Conservation (phyloP, 352 stramenopile genomes). For the Phytophthora fragariaefolia region DNA sequence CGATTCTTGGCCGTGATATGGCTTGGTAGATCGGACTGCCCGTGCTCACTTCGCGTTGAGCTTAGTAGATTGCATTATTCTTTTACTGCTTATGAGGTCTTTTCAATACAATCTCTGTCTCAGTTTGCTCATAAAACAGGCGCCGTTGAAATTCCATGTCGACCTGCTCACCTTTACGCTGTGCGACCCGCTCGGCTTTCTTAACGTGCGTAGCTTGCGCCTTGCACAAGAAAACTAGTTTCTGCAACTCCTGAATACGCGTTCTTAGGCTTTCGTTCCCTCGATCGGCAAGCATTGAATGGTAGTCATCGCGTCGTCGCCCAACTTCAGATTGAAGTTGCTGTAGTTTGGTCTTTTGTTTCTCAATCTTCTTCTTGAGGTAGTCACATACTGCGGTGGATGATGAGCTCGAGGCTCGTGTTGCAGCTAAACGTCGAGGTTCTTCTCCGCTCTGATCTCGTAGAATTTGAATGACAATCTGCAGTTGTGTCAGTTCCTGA, state of each 20-base stretch:
- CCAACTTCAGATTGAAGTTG: slow-evolving; percentile 42
- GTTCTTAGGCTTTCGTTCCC: slow-evolving; percentile 59
- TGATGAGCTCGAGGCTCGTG: slow-evolving; percentile 23
- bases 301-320: slow-evolving; percentile 43
- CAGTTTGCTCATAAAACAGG: slow-evolving; percentile 62
- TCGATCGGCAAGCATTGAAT: slow-evolving; percentile 44
- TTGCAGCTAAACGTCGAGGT: slow-evolving; percentile 18
- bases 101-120: slow-evolving; percentile 73
- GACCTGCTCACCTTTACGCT: slow-evolving; percentile 40
- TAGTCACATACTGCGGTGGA: slow-evolving; percentile 49
- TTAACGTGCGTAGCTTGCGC: slow-evolving; percentile 55
- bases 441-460: slow-evolving; percentile 17
- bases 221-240: slow-evolving; percentile 72
- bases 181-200: slow-evolving; percentile 44
- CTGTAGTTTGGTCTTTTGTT: slow-evolving; percentile 50
- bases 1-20: slow-evolving; percentile 66
- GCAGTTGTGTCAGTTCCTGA: slow-evolving; percentile 63
- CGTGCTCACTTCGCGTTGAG: not conserved
- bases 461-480: slow-evolving; percentile 59
- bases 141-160: slow-evolving; percentile 44
- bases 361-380: slow-evolving; percentile 55
- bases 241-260: slow-evolving; percentile 71
- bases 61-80: slow-evolving; percentile 23
- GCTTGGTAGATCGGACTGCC: slow-evolving; percentile 48
- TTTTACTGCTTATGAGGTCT: slow-evolving; percentile 27